Percentiles rank a stretch among this genome's conserved stretches.
Evolutionary conservation across 257 asterid genomes (phyloP).

Genomic region (Nemophila menziesii): DNA sequence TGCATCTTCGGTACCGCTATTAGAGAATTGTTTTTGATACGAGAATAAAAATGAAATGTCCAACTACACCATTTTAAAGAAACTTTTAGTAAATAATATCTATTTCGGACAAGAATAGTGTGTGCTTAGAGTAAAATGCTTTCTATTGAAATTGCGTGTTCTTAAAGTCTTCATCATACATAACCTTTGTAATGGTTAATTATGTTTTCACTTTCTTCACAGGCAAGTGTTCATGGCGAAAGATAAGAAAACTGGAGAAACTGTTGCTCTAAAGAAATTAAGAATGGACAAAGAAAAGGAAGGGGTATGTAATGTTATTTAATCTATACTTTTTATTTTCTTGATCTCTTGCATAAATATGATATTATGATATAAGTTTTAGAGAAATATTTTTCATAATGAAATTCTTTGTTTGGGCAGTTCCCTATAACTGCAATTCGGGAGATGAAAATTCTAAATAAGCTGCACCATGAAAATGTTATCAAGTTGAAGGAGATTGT

Average conservation of each 20-base stretch:
- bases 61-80: too few species aligned
- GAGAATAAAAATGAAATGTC: too few species aligned
- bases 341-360: conserved; percentile 2
- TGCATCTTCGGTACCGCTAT: too few species aligned
- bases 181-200: background rate
- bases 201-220: conserved; percentile 15
- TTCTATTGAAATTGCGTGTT: too few species aligned
- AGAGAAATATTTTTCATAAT: conserved; percentile 7
- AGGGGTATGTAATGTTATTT: conserved; percentile 67
- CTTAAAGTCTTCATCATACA: too few species aligned
- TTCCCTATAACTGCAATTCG: conserved; percentile 94
- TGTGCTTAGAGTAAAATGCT: too few species aligned
- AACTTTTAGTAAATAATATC: too few species aligned
- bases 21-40: too few species aligned
- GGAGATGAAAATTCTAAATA: conserved; percentile 83
- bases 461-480: conserved; percentile 84
- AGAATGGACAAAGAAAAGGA: conserved; percentile 98
- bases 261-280: conserved; percentile 89
- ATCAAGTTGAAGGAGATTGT: conserved; percentile 87
- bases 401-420: conserved; percentile 30
- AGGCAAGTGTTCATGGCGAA: conserved; percentile 93
- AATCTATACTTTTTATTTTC: conserved; percentile 10
- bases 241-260: conserved; percentile 75
- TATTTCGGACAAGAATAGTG: too few species aligned
- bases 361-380: too few species aligned